These are phyloP conservation scores for Akanthomyces lecanii DNA, from an alignment of 2,329 filamentous ascomycete species.

Conservation along the genomic window DNA sequence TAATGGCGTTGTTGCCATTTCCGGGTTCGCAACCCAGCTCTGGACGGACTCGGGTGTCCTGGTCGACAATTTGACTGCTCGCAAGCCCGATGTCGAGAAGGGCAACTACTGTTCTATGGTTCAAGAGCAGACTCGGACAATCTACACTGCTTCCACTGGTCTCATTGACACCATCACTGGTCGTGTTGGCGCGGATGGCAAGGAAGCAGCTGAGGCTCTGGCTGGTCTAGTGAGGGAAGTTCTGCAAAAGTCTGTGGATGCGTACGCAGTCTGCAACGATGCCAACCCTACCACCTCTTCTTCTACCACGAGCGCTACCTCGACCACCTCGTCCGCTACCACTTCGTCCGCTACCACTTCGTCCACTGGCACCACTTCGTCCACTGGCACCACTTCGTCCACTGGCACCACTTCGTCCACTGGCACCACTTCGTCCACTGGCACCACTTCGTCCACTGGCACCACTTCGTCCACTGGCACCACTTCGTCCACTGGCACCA, in stretches of 20 bases:
- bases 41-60: background rate
- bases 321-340: background rate
- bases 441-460: background rate
- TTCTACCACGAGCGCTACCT: background rate
- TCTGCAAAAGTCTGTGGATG: no score
- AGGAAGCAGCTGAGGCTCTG: no score
- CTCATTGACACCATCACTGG: slow-evolving; percentile 10
- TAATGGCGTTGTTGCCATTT: background rate
- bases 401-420: background rate
- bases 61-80: background rate
- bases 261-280: slow-evolving; percentile 5
- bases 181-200: background rate
- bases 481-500: background rate
- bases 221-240: no score
- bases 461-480: background rate
- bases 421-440: background rate
- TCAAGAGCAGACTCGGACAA: background rate
- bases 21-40: background rate
- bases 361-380: background rate
- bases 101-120: background rate
- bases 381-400: background rate
- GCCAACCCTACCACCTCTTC: background rate
- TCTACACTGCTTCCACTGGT: background rate
- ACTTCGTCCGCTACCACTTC: background rate
- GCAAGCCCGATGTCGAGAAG: slow-evolving; percentile 3